phyloP scores from a whole-genome alignment of 768 basidiomycete species.

The Kwoniella sp. region DNA sequence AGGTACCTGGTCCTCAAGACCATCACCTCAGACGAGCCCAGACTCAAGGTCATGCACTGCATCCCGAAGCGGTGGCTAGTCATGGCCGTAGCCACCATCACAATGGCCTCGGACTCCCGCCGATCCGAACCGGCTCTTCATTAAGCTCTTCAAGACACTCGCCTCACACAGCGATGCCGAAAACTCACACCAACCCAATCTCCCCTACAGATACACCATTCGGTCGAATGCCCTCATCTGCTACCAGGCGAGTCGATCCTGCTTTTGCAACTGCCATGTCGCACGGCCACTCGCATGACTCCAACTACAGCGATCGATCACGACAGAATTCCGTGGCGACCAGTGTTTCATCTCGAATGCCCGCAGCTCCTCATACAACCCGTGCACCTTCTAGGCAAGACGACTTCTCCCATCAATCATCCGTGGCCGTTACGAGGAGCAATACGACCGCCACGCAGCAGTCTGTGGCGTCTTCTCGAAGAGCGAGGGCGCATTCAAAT shows the following conservation, averaged over 20 bases:
- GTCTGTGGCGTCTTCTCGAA: constrained; percentile 11
- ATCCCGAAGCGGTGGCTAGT: background rate
- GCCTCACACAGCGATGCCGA: constrained; percentile 4
- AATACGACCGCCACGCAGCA: constrained; percentile 29
- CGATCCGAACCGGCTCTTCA: constrained; percentile 9
- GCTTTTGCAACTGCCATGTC: constrained; percentile 3
- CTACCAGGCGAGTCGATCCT: constrained; percentile 10
- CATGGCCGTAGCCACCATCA: background rate
- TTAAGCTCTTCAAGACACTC: background rate
- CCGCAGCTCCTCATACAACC: constrained; percentile 11
- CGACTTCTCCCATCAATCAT: background rate
- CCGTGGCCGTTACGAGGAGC: constrained; percentile 22
- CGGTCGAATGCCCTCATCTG: constrained; percentile 15
- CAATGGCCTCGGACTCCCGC: constrained; percentile 4
- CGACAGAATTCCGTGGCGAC: constrained; percentile 19
- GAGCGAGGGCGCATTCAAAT: constrained; percentile 19
- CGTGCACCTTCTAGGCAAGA: constrained; percentile 22
- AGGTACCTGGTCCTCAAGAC: background rate
- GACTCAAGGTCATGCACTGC: constrained; percentile 19
- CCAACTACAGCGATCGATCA: constrained; percentile 9
- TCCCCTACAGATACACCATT: constrained; percentile 21
- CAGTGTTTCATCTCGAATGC: constrained; percentile 10
- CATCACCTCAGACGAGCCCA: constrained; percentile 11
- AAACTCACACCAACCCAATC: constrained; percentile 7
- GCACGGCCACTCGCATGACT: background rate